Evolutionary conservation across 2,329 filamentous ascomycete genomes (phyloP).

Genomic region (Coniochaeta sp.): DNA sequence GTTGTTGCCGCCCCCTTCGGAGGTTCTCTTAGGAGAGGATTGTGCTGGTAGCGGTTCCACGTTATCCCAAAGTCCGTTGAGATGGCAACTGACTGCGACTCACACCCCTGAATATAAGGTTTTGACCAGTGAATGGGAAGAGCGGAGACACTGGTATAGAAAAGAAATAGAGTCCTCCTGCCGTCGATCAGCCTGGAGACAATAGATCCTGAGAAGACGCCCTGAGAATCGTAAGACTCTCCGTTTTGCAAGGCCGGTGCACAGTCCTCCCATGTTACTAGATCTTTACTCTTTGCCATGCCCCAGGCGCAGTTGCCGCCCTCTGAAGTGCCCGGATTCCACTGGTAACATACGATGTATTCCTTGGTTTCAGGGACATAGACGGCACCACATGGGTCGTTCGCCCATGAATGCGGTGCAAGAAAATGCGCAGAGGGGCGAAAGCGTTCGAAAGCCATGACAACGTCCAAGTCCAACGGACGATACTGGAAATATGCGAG

Average conservation of each 20-base stretch:
- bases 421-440: neutral
- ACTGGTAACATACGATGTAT: neutral
- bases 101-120: neutral
- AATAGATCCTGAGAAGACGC: neutral
- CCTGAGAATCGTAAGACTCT: neutral
- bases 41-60: conserved; percentile 12
- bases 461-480: neutral
- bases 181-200: neutral
- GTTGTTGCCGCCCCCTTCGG: conserved; percentile 13
- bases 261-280: neutral
- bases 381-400: neutral
- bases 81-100: conserved; percentile 1
- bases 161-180: neutral
- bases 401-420: neutral
- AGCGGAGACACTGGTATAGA: neutral
- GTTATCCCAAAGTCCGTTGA: conserved; percentile 2
- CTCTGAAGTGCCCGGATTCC: neutral
- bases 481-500: neutral
- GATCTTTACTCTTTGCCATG: neutral
- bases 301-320: neutral
- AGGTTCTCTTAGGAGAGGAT: conserved; percentile 12
- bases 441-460: neutral
- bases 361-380: neutral
- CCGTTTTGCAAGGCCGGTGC: neutral
- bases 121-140: conserved; percentile 1